Percentiles rank a stretch among this genome's conserved stretches.
These are phyloP conservation scores for Senecio squalidus DNA, from an alignment of 140 eudicot species.

Conservation along the genomic window DNA sequence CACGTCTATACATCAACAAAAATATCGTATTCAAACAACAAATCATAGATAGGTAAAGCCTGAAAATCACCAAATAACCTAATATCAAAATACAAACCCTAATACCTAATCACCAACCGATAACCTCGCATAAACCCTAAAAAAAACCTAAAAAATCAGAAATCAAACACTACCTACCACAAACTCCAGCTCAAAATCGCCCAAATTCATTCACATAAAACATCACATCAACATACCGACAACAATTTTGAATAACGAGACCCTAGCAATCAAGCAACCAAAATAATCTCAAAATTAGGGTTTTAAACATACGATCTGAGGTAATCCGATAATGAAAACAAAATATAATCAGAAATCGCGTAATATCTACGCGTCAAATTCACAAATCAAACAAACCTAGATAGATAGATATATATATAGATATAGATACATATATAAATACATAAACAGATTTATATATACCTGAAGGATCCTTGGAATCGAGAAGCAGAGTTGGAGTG, in stretches of 20 bases:
- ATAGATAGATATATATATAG: no score
- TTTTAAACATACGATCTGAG: slow-evolving; percentile 8
- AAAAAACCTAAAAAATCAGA: not conserved
- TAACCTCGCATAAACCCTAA: slow-evolving; percentile 22
- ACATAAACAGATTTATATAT: no score
- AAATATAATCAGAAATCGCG: no score
- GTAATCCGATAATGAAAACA: slow-evolving; percentile 16
- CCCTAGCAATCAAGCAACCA: slow-evolving; percentile 2
- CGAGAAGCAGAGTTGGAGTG: no score
- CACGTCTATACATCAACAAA: no score
- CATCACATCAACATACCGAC: slow-evolving; percentile 1
- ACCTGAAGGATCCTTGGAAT: no score
- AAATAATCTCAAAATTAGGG: slow-evolving; percentile 1
- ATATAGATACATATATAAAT: no score
- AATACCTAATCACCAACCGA: slow-evolving; percentile 1
- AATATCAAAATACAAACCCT: not conserved
- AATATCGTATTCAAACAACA: not conserved
- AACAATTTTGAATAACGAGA: not conserved
- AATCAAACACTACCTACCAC: not conserved
- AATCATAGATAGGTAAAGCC: not conserved
- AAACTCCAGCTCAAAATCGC: slow-evolving; percentile 9
- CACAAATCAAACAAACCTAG: no score
- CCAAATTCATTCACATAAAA: not conserved
- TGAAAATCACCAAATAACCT: slow-evolving; percentile 2
- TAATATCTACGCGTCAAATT: no score